phyloP scores from a whole-genome alignment of 2,329 filamentous ascomycete species.

The Colletotrichum chrysophilum region DNA sequence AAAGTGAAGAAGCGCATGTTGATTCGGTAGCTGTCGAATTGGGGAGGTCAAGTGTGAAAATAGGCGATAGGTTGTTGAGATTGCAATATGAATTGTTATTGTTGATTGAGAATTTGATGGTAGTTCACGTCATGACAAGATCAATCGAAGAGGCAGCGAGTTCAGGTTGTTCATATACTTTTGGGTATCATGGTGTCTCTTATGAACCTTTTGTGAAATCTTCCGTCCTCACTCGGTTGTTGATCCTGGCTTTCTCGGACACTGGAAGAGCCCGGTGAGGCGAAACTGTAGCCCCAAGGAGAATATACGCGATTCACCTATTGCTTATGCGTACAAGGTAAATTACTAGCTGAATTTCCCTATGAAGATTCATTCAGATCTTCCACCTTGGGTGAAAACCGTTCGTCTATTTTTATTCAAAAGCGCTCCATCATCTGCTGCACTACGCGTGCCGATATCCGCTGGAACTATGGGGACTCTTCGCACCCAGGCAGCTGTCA shows the following conservation, averaged over 20 bases:
- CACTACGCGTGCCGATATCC: not conserved
- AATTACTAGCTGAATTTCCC: not conserved
- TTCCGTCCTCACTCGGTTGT: not conserved
- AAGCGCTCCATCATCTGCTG: not conserved
- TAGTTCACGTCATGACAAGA: not conserved
- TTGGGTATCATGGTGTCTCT: not conserved
- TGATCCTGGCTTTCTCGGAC: not conserved
- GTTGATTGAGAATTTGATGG: not conserved
- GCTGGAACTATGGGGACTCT: not conserved
- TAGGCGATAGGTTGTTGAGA: not conserved
- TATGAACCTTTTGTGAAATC: not conserved
- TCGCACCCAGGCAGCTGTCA: not conserved
- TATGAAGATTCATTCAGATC: not conserved
- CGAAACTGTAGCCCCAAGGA: not conserved
- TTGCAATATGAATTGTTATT: not conserved
- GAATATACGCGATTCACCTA: not conserved
- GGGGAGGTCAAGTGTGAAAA: not conserved
- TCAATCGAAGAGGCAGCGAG: not conserved
- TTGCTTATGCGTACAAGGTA: not conserved
- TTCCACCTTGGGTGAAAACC: not conserved
- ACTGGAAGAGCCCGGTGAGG: not conserved
- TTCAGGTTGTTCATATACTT: not conserved
- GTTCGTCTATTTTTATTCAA: not conserved
- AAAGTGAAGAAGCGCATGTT: not conserved
- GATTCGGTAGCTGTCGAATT: not conserved